These are phyloP conservation scores for Dothidotthia symphoricarpi DNA, from an alignment of 2,329 filamentous ascomycete genomes.

Conservation along the genomic window DNA sequence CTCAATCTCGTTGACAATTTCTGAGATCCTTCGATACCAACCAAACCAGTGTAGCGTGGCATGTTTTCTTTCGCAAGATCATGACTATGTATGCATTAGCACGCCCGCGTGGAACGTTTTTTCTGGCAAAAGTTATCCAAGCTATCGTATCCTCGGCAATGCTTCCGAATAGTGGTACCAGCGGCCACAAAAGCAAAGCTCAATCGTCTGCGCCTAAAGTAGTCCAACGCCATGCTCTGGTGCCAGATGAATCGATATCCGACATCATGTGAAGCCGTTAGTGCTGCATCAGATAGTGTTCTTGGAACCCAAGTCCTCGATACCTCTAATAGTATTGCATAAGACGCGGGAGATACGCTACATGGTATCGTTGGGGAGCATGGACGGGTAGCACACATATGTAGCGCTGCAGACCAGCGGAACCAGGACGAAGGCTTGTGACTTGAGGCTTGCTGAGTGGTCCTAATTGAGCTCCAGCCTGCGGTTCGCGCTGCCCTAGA, in stretches of 20 bases:
- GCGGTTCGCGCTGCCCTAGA: slow-evolving; percentile 28
- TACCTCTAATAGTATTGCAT: too few relatives aligned
- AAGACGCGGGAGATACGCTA: too few relatives aligned
- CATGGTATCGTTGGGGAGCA: slow-evolving; percentile 20
- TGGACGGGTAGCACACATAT: too few relatives aligned
- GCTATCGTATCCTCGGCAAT: slow-evolving; percentile 4
- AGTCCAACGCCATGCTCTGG: slow-evolving; percentile 12
- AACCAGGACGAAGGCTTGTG: slow-evolving; percentile 23
- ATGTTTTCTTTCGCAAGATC: background rate
- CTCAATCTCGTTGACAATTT: too few relatives aligned
- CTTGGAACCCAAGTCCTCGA: too few relatives aligned
- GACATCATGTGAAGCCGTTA: slow-evolving; percentile 13
- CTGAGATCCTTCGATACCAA: too few relatives aligned
- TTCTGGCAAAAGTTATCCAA: background rate
- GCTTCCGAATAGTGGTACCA: slow-evolving; percentile 4
- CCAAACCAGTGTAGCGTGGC: too few relatives aligned
- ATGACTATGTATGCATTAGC: slow-evolving; percentile 3
- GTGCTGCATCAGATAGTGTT: slow-evolving; percentile 5
- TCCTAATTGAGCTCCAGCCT: slow-evolving; percentile 20
- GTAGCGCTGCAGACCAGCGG: slow-evolving; percentile 18
- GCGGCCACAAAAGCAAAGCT: slow-evolving; percentile 9
- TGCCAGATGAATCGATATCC: slow-evolving; percentile 1
- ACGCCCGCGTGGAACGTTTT: background rate
- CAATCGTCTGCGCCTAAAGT: slow-evolving; percentile 17
- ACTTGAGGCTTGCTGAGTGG: slow-evolving; percentile 3